Base-by-base conservation (phyloP, 164 flowering plant species). In the Dillenia suffruticosa region DNA sequence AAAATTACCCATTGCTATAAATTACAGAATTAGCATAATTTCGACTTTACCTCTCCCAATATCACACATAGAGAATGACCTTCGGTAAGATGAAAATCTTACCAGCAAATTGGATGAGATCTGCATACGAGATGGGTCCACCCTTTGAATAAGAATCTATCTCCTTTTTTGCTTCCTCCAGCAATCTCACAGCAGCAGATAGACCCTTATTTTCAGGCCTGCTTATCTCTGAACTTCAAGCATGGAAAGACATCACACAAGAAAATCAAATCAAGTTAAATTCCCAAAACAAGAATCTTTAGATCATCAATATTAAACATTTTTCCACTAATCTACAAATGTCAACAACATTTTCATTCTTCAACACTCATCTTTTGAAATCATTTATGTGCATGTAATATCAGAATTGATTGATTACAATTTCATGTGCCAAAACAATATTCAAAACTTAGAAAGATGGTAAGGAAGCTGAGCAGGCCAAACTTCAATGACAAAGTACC, bases 81-180 rank as follows among this genome's bases (percentile, higher is more conserved):
- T 19, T 1, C 22, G 22, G 22, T 19, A 19, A 19, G 22, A 19
- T 19, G 22, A 19, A 19, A 12, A 47, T 53, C 67, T 57, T 54
- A 93, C 98, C 98, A 83, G 89, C 96, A 68, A 10, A 75, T 62
- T 87, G 96, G 72, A 94, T 82, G 72, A 94, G 92, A 78, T 94
- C 99, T 59, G 99, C 74, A 74, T 22, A 94, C 50, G 96, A 76
- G 63, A 94, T 84, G 6, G 99, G 96, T 58, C 99, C 99, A 46
- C 93, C 99, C 74, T 83, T 88, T 53, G 99, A 91, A 72, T 77
- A 70, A 12, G 91, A 79, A 78, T 94, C 97, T 60, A 94, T 84
- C 63, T 88, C 90, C 73, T 89, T 82, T 72, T 91, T 94, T 60
- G 77, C 83, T 68, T 85, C 87, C 75, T 88, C 96, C 70, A 91